Base-by-base conservation (phyloP, 495 filamentous ascomycete species). In the Cercophora samala region DNA sequence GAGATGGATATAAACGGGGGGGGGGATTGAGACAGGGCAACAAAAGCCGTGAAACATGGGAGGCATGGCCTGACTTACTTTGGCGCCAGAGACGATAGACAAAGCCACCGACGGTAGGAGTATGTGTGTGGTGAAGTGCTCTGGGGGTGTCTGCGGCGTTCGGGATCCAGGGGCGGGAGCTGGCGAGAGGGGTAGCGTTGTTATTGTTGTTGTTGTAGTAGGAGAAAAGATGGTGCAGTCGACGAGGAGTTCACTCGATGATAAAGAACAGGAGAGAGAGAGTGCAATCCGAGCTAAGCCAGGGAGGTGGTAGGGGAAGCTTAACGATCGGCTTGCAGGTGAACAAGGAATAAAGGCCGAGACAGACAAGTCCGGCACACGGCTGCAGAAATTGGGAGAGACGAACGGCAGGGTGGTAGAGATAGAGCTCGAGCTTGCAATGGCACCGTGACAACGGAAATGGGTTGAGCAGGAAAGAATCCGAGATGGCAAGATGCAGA, bases 261-360 rank as follows among this genome's bases (percentile, higher is more conserved):
- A 65, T 65, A 63, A 68, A 68, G 67, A 62, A 19, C 2, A 67
- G 60, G 52, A 53, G 59, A 56, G 53, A 19, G 8, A 18, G n/a
- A 3, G 22, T 56, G 53, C 53, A 19, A 46, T 46, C 37, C 24
- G 64, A 52, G 6, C n/a, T 26, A 19, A 37, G 64, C 37, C 17
- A 42, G 32, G 62, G 62, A 67, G 52, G 26, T 53, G 64, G 26
- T 56, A 32, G 53, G 22, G n/a, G n/a, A 56, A 23, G 53, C n/a
- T 56, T 56, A 29, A 61, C 25, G 52, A 56, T 62, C 63, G 65
- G 37, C 37, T 64, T 29, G 37, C 23, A 64, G 23, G 42, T 60
- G 59, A 63, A 60, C 66, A 63, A 65, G 66, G 66, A 65, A 68
- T n/a, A 65, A 68, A 70, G 66, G 54, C 51, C 19, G 58, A 54